Evolutionary conservation across 169 alveolate species (phyloP).

Genomic region (Eimeria maxima): DNA sequence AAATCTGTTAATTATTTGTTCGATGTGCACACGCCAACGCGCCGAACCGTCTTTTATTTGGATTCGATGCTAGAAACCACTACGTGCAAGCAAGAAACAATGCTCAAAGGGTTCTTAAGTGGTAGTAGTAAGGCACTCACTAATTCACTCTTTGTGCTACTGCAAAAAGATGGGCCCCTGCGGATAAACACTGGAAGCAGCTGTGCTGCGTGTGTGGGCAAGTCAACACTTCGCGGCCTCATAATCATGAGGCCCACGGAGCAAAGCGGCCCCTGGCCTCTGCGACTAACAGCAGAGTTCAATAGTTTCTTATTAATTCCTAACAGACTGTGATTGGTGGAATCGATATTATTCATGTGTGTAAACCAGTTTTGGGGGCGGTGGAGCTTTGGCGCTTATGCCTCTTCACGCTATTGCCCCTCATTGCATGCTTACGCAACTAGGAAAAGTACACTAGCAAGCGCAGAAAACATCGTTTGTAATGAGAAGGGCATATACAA

Average conservation of each 20-base stretch:
- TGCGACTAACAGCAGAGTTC: neutral
- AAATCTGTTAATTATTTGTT: neutral
- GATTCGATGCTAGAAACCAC: neutral
- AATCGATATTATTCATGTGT: neutral
- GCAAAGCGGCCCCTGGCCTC: neutral
- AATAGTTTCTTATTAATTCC: neutral
- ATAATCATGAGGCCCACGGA: neutral
- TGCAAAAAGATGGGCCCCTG: neutral
- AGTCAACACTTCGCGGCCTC: neutral
- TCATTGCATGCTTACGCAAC: neutral
- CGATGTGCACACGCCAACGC: neutral
- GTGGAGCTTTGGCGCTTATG: neutral
- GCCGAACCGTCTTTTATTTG: neutral
- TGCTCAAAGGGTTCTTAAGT: neutral
- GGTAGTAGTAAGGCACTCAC: neutral
- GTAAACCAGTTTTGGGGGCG: neutral
- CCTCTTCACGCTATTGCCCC: neutral
- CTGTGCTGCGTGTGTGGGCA: neutral
- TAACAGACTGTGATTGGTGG: neutral
- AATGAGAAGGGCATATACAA: neutral
- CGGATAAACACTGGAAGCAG: neutral
- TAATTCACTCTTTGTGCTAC: neutral
- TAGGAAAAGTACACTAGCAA: neutral
- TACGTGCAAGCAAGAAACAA: neutral
- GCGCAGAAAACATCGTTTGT: neutral